Conservation (phyloP, 306 rosid genomes). For the Psophocarpus tetragonolobus region DNA sequence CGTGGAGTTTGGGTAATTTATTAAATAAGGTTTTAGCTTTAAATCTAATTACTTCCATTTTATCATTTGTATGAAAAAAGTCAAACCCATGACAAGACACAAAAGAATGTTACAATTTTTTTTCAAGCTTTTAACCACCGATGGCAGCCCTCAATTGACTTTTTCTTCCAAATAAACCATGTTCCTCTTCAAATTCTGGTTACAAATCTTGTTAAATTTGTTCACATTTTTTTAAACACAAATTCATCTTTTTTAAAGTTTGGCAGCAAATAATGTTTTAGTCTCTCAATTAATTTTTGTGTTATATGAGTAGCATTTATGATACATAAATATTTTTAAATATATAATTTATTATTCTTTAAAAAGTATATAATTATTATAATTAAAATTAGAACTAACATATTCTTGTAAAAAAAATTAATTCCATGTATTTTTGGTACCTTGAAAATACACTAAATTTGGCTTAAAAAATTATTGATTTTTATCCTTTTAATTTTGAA, state of each 20-base stretch:
- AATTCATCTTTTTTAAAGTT: neutral
- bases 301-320: neutral
- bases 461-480: too few relatives aligned
- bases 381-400: too few relatives aligned
- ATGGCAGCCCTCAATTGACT: neutral
- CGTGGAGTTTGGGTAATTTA: neutral
- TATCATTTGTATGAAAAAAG: neutral
- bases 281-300: too few relatives aligned
- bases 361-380: too few relatives aligned
- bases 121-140: neutral
- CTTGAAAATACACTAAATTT: too few relatives aligned
- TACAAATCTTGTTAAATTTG: neutral
- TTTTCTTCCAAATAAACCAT: neutral
- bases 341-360: too few relatives aligned
- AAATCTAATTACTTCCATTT: neutral
- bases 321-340: neutral
- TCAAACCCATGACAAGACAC: neutral
- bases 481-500: too few relatives aligned
- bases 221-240: neutral
- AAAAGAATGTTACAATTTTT: neutral
- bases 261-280: neutral
- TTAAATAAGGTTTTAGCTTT: neutral
- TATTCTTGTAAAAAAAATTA: too few relatives aligned
- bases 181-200: neutral
- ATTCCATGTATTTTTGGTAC: too few relatives aligned